These are phyloP conservation scores for Oropetium thomaeum DNA, from an alignment of 176 grass and related monocot species.

Conservation along the genomic window DNA sequence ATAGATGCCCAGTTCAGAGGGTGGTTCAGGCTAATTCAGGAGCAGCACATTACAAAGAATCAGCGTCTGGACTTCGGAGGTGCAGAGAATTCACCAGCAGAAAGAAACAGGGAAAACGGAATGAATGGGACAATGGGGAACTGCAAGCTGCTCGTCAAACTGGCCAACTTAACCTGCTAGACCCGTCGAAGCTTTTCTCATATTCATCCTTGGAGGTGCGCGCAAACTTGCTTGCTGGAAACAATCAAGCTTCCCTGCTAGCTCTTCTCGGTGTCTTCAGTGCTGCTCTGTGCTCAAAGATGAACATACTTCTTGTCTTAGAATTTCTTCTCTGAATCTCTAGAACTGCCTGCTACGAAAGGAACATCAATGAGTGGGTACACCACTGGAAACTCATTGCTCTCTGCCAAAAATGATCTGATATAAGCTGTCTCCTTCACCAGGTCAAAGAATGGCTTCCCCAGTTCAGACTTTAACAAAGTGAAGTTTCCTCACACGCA, in stretches of 20 bases:
- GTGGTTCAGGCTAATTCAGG: neutral
- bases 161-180: conserved; percentile 23
- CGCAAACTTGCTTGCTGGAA: conserved; percentile 8
- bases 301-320: no score
- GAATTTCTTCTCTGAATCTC: no score
- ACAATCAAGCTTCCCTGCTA: conserved; percentile 3
- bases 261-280: conserved; percentile 37
- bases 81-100: neutral
- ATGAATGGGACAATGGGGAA: no score
- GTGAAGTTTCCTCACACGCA: neutral
- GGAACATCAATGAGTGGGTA: neutral
- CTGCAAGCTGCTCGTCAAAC: no score
- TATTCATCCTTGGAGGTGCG: neutral
- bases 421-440: no score
- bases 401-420: no score
- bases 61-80: neutral
- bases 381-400: neutral
- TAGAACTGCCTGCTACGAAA: neutral
- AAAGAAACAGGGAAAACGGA: neutral
- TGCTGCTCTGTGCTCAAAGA: neutral
- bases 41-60: conserved; percentile 9
- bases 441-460: neutral
- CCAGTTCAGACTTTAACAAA: neutral
- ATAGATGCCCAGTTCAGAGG: neutral
- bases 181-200: conserved; percentile 1